Evolutionary conservation across 768 basidiomycete species (phyloP), one percentile per base, ranked within the genome.

Genomic region (Paxillus involutus): DNA sequence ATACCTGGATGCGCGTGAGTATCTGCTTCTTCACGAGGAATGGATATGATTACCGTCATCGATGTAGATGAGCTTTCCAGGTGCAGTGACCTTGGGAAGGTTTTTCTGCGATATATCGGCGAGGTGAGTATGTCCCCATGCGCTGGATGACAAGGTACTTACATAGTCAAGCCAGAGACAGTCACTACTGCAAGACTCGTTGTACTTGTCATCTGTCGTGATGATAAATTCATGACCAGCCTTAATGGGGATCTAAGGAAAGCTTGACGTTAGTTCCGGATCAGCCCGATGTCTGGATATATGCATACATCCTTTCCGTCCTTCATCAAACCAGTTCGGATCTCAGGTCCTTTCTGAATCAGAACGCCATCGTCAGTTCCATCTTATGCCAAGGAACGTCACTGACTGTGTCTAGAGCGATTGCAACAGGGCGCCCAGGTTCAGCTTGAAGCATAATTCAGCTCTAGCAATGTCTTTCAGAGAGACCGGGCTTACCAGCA

Each of bases 11-110:
- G 2, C 8, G 3, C 4, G 24, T 60, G 48, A 61, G 57, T 32
- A 51, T 42, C 39, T 17, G 39, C 26, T n/a, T 35, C 16, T 29
- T 21, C 43, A 49, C 16, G 36, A 14, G 33, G 9, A 6, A 37
- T 46, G 11, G 3, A 40, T 26, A 42, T 47, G 47, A 72, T 62
- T 56, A 85, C 96, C 97, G 67, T 99, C 97, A 67, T 99, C 97
- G 60, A 98, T 85, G 71, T 95, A 98, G 73, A 99, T 92, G 63
- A 94, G 84, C 73, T 98, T 98, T 59, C 97, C 97, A n/a, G 91
- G 91, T 8, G 91, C 83, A 59, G 95, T 97, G 57, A 98, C 97
- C 74, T 94, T 98, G 72, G 92, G 82, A 58, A 99, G 77, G 74
- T 98, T 98, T 75, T 75, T 74, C 94, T 96, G 63, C 19, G 17